Conservation (phyloP, 2,329 filamentous ascomycete genomes). For the Coniella lustricola region DNA sequence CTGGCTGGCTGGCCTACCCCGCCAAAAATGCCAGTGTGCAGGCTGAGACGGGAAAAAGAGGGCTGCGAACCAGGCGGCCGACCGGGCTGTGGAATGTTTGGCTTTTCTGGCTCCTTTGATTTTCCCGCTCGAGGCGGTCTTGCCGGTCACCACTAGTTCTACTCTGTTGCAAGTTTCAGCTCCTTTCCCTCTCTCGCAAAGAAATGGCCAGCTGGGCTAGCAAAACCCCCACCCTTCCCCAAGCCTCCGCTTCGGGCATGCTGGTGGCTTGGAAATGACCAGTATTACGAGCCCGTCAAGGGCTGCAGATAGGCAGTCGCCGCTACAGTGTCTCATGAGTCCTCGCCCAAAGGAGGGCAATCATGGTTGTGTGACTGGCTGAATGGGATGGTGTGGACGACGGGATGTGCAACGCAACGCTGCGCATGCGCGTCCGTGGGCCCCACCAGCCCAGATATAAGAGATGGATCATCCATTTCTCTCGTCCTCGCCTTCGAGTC, state of each 20-base stretch:
- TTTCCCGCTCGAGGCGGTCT: conserved; percentile 2
- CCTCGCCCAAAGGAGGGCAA: neutral
- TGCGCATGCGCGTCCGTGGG: conserved; percentile 12
- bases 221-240: neutral
- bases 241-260: conserved; percentile 7
- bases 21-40: conserved; percentile 6
- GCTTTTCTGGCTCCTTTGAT: neutral
- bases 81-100: conserved; percentile 14
- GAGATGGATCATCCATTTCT: neutral
- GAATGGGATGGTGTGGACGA: conserved; percentile 6
- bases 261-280: conserved; percentile 9
- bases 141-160: conserved; percentile 14
- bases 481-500: conserved; percentile 5
- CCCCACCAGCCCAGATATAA: conserved; percentile 1
- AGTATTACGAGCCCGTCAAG: conserved; percentile 11
- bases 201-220: conserved; percentile 6
- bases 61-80: conserved; percentile 12
- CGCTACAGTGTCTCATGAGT: neutral
- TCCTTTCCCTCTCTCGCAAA: too few species aligned
- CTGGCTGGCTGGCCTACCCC: conserved; percentile 2
- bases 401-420: too few species aligned
- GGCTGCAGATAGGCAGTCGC: conserved; percentile 6
- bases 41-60: conserved; percentile 14
- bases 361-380: conserved; percentile 8
- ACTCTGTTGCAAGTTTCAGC: conserved; percentile 3